These are phyloP conservation scores for Stentor roeselii DNA, from an alignment of 73 alveolate genomes.

Conservation along the genomic window DNA sequence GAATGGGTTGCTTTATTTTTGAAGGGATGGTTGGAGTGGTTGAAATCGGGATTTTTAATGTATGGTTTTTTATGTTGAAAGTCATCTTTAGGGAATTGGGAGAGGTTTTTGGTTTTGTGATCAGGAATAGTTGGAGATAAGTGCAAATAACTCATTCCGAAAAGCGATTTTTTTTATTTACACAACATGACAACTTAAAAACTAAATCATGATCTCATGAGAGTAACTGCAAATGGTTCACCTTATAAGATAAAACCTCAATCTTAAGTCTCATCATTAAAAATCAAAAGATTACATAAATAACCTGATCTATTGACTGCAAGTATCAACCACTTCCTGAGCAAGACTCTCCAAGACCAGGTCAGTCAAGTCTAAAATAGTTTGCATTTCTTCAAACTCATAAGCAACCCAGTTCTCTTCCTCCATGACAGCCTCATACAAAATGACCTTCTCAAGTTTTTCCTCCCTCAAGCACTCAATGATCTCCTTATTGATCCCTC, in stretches of 20 bases:
- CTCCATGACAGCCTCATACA: conserved; percentile 41
- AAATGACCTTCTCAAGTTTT: conserved; percentile 40
- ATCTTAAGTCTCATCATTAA: background rate
- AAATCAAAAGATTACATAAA: background rate
- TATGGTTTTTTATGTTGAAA: too few relatives aligned
- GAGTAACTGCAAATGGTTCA: background rate
- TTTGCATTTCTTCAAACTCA: conserved; percentile 56
- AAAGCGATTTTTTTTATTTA: background rate
- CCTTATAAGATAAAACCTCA: background rate
- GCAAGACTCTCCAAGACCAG: conserved; percentile 50
- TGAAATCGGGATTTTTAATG: too few relatives aligned
- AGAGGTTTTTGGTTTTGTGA: too few relatives aligned
- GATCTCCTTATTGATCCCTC: conserved; percentile 44
- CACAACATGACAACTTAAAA: background rate
- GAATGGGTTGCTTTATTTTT: too few relatives aligned
- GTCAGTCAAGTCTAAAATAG: conserved; percentile 58
- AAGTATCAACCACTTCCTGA: background rate
- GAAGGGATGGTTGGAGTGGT: too few relatives aligned
- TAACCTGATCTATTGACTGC: background rate
- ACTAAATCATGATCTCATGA: background rate
- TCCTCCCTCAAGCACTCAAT: conserved; percentile 46
- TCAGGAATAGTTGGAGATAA: too few relatives aligned
- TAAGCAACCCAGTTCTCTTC: conserved; percentile 48
- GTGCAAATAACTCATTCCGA: too few relatives aligned
- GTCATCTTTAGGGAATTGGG: too few relatives aligned